Base-by-base conservation (phyloP, 2,329 filamentous ascomycete species). In the Teratosphaeria destructans region DNA sequence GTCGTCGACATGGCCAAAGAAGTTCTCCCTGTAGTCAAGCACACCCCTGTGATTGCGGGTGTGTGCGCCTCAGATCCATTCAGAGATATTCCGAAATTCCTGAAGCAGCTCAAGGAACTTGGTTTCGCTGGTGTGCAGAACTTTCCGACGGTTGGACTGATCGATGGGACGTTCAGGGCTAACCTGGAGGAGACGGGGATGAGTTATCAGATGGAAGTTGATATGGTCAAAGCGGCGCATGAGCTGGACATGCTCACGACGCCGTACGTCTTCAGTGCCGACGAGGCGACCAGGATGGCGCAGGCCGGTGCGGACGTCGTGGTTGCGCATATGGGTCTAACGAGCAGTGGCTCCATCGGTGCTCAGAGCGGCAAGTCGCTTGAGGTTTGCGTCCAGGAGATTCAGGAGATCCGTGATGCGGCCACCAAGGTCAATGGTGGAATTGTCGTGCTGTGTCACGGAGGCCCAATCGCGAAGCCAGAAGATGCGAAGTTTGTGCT, bases 181-280 rank as follows among this genome's bases (percentile, higher is more conserved):
- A 85, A 86, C 64, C 77, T 90, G 1, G 87, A 89, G 68, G 85
- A 88, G 70, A 89, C 86, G 1, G 85, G 83, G 8, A 89, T 89
- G 85, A 82, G 82, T 1, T 89, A 84, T 67, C 80, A 79, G 16
- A 73, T 79, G 7, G 86, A 90, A 68, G 85, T 89, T 2, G 83
- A 85, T 56, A 83, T 88, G 79, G 79, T 89, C 54, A 76, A 77
- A 10, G 66, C 77, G n/a, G 86, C 87, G 1, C 80, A 78, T 53
- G 73, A 78, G 52, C 73, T 86, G 72, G 85, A 80, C 32, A 73
- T 89, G 19, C 72, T 89, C 16, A 89, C 86, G 0, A 85, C 85
- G 6, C 86, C 86, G 0, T 89, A 89, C 64, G 85, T 86, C 1
- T 89, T 89, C 73, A 82, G 79, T 55, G 76, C 79, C 0, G 80